Base-by-base conservation (phyloP, 1,284 basidiomycete genomes). In the Ceraceosorus guamensis region DNA sequence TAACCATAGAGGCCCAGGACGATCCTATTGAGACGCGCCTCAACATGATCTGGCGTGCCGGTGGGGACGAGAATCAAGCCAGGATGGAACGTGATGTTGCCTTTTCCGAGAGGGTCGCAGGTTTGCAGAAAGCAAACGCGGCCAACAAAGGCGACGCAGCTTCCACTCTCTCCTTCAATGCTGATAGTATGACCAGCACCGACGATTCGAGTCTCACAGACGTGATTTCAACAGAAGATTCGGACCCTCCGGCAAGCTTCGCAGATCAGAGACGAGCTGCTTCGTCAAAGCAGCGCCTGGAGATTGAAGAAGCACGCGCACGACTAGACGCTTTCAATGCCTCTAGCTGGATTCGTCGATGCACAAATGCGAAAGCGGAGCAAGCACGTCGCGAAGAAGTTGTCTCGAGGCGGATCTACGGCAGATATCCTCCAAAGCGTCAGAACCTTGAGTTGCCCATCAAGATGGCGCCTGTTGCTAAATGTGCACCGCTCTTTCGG, bases 11-110 rank as follows among this genome's bases (percentile, higher is more conserved):
- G 76, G 86, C 85, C n/a, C 83, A 85, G 30, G 93, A 98, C 73
- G 88, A 93, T 71, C 83, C 86, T 0, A 83, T 96, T 55, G 93
- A 98, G 77, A 83, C 84, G 30, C 83, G 82, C 60, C 77, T 97
- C 35, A 87, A 85, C 50, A 79, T 88, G 11, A 87, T 91, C 39
- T 89, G 85, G 82, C 82, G 84, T 55, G 83, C 85, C 35, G 91
- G 91, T 0, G 78, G 83, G 41, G 83, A 85, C 48, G 91, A 91
- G 58, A 85, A 87, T 50, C 82, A 81, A 53, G 81, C 83, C n/a
- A 81, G 92, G 24, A 76, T 85, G 52, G 86, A 86, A 55, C 82
- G 91, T 1, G 87, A 91, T 55, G 84, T 85, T 16, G 87, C 87
- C 3, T 96, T 96, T 71, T 78, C 82, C 13, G 85, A 85, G 4